A percentile compares a stretch with the other conserved stretches of the same genome.
Evolutionary conservation across 495 filamentous ascomycete species (phyloP).

Genomic region (Daldinia vernicosa): DNA sequence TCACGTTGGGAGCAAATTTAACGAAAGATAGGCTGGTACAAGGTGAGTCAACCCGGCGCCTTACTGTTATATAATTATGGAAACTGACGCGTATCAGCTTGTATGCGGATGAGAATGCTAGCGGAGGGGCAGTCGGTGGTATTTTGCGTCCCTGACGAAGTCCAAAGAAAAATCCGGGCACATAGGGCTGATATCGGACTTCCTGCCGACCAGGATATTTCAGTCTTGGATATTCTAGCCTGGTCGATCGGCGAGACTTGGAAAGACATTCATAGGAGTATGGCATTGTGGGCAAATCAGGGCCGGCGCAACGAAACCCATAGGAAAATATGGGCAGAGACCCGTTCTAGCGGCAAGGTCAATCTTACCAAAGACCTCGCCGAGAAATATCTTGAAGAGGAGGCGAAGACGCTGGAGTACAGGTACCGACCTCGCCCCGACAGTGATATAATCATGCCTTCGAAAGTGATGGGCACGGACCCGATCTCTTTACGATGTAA

Average conservation of each 20-base stretch:
- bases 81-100: constrained; percentile 55
- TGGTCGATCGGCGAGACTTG: constrained; percentile 70
- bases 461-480: constrained; percentile 6
- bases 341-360: constrained; percentile 6
- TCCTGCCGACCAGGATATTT: constrained; percentile 17
- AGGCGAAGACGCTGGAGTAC: constrained; percentile 35
- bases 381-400: constrained; percentile 55
- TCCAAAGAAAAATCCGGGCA: constrained; percentile 54
- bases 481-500: constrained; percentile 53
- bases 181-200: neutral
- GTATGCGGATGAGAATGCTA: constrained; percentile 72
- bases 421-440: constrained; percentile 28
- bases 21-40: constrained; percentile 80
- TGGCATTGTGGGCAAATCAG: constrained; percentile 70
- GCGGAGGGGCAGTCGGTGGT: constrained; percentile 69
- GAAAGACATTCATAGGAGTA: constrained; percentile 54
- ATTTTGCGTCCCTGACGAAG: constrained; percentile 64
- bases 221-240: constrained; percentile 61
- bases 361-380: constrained; percentile 45
- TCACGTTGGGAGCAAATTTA: constrained; percentile 73
- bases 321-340: constrained; percentile 42
- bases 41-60: constrained; percentile 58
- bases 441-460: constrained; percentile 1
- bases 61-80: neutral
- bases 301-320: constrained; percentile 58